Evolutionary conservation across 164 flowering plant genomes (phyloP), one percentile per base, ranked within the genome.

Genomic region (Vitis labrusca): DNA sequence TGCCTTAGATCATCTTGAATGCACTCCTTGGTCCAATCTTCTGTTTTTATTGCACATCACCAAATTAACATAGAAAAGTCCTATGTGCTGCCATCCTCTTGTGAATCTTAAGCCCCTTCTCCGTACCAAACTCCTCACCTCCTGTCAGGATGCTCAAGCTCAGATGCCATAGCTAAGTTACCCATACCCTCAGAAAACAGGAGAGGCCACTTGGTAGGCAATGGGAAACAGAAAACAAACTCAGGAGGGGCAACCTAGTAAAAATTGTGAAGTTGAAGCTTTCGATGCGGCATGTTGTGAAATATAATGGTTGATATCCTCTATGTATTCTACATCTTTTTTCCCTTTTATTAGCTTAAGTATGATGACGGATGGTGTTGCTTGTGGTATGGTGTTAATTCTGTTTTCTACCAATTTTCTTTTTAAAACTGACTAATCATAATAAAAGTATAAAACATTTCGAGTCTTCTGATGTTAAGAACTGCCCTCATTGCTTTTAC

Each of bases 401-500:
- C n/a, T 53, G 14, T 10, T 37, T 37, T 37, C 44, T 3, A 0
- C 7, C 44, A 37, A 37, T 30, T 47, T 32, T 30, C n/a, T 44
- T 17, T 44, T 62, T 17, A 30, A n/a, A 30, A 37, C 47, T 44
- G 13, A 10, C 61, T 14, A 16, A 10, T 14, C n/a, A 14, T 62
- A 17, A 53, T 53, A 53, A 51, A 15, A 51, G 4, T 9, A 27
- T 37, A n/a, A 62, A 5, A 47, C 48, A 44, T 44, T 62, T 32
- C 16, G 47, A 12, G 23, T 47, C 19, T 62, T 47, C 47, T 44
- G 51, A 9, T 12, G 1, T 67, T 23, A 11, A 73, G 19, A 61
- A 61, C 51, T 65, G 8, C 16, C 8, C 65, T 80, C 49, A 59
- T 19, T 64, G 49, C 2, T 73, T 58, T 13, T 59, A 52, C 60